Evolutionary conservation across 73 alveolate genomes (phyloP), one percentile per base, ranked within the genome.

Genomic region (Stentor roeselii): DNA sequence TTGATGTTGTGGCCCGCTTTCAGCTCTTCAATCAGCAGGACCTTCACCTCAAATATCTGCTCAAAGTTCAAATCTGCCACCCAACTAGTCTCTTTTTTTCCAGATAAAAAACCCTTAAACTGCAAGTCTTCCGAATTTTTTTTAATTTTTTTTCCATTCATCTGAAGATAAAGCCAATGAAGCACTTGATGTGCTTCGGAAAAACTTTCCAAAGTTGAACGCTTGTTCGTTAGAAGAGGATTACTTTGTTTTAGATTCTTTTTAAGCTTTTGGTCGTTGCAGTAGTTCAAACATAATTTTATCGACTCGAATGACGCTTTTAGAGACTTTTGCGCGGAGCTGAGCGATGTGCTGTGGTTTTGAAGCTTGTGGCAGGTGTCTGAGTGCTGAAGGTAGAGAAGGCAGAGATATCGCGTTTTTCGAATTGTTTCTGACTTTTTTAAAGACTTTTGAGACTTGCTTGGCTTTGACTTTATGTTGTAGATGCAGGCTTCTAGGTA

Each of bases 401-500:
- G 67, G 67, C 67, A 50, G 6, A 50, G 21, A 21, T 50, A 50
- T 50, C 67, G 6, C 30, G 21, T 50, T 50, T 50, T 50, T 21
- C 67, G 6, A 11, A 50, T 50, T 50, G 6, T 50, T 11, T 50
- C 67, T 11, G 67, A 50, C 67, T 50, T 50, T 21, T 21, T 6
- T 11, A 50, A 11, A 11, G 21, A 11, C 21, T 6, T 50, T 50
- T 6, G 21, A 21, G 67, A 11, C 21, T 50, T 50, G 30, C 67
- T 21, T 11, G 21, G 67, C 35, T 84, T 84, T 15, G 4, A 58
- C 30, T 31, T 41, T 60, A 76, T 40, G 82, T 84, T 84, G 82
- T 86, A 92, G 32, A 90, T 88, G 6, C 91, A 93, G 35, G 95
- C 93, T 58, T 92, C 97, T 80, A 92, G 86, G 84, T 92, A 92